phyloP scores from a whole-genome alignment of 73 alveolate genomes.

The Tetrahymena malaccensis region DNA sequence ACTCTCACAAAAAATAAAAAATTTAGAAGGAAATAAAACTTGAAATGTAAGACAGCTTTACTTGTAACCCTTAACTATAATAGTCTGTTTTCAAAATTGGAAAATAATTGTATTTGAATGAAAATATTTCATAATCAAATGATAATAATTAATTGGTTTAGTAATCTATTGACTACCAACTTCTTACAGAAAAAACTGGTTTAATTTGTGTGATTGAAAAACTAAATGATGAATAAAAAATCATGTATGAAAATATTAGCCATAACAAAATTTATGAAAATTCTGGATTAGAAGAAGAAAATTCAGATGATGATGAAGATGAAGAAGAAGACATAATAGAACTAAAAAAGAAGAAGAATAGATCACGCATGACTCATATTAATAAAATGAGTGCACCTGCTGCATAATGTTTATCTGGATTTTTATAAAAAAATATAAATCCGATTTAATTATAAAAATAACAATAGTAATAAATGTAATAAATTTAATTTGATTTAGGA shows the following conservation, averaged over 20 bases:
- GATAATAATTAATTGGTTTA: neutral
- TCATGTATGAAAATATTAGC: neutral
- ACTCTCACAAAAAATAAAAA: neutral
- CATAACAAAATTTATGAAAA: too few species aligned
- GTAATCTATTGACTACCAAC: neutral
- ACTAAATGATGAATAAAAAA: neutral
- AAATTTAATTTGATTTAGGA: too few species aligned
- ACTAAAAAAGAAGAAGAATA: too few species aligned
- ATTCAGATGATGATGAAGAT: too few species aligned
- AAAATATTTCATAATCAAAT: neutral
- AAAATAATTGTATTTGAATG: neutral
- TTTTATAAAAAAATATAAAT: too few species aligned
- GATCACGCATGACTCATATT: too few species aligned
- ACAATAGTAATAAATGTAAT: too few species aligned
- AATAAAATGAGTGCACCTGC: too few species aligned
- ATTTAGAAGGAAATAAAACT: neutral
- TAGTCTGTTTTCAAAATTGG: neutral
- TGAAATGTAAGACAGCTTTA: neutral
- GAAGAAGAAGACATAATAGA: too few species aligned
- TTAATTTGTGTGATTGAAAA: neutral
- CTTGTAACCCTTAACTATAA: neutral
- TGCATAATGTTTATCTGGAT: too few species aligned
- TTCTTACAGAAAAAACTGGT: neutral
- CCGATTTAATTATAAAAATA: too few species aligned
- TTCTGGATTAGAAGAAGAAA: too few species aligned